These are phyloP conservation scores for Beauveria australis DNA, from an alignment of 2,329 filamentous ascomycete species.

Conservation along the genomic window DNA sequence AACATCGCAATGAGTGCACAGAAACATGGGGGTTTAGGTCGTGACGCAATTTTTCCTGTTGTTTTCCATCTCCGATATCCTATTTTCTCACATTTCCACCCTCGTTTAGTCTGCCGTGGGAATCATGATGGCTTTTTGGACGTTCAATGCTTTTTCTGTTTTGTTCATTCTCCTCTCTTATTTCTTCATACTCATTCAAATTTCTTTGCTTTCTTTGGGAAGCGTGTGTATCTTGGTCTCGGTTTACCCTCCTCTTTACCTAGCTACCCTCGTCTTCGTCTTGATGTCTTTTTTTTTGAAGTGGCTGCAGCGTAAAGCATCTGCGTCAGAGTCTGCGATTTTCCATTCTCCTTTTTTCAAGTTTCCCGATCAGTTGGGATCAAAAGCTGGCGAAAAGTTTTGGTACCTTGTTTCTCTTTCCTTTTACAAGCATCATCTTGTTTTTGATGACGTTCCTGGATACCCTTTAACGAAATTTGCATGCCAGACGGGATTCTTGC, in stretches of 20 bases:
- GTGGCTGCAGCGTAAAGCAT: constrained; percentile 16
- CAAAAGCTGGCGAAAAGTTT: constrained; percentile 12
- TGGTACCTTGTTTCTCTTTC: constrained; percentile 1
- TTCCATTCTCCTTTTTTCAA: constrained; percentile 12
- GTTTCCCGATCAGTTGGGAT: not conserved
- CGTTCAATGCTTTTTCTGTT: constrained; percentile 6
- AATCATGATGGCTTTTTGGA: constrained; percentile 10
- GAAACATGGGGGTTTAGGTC: constrained; percentile 4
- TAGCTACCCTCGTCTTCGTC: constrained; percentile 17
- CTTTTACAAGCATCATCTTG: not conserved
- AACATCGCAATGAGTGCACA: constrained; percentile 2
- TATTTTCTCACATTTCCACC: constrained; percentile 4
- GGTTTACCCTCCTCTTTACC: constrained; percentile 15
- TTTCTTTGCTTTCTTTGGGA: constrained; percentile 7
- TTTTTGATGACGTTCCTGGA: constrained; percentile 5
- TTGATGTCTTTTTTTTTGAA: constrained; percentile 19
- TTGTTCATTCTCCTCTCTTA: constrained; percentile 10
- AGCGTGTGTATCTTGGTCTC: constrained; percentile 10
- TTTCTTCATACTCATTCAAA: constrained; percentile 7
- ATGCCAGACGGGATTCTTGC: not conserved
- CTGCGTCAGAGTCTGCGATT: constrained; percentile 16
- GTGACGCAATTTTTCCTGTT: constrained; percentile 7
- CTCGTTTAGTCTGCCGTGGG: not conserved
- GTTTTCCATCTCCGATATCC: constrained; percentile 13
- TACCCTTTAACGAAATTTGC: constrained; percentile 10